phyloP scores from a whole-genome alignment of 2,329 filamentous ascomycete species.

The Exserohilum rostratum region DNA sequence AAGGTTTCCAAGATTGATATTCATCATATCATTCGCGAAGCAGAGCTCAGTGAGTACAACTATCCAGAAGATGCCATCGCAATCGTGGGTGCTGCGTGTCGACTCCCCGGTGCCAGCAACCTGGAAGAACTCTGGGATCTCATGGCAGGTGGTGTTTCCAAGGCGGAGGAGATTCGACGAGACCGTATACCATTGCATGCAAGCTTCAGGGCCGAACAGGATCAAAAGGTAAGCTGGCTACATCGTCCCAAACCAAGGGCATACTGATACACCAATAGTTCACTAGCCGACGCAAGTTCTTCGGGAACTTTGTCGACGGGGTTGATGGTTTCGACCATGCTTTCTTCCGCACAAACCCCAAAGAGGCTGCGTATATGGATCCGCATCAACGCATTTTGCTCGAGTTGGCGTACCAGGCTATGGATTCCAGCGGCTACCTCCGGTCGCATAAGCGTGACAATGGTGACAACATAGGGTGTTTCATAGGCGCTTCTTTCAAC shows the following conservation, averaged over 20 bases:
- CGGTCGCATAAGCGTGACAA: not conserved
- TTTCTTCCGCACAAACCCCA: conserved; percentile 28
- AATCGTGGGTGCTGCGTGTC: conserved; percentile 18
- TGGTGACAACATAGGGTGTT: conserved; percentile 33
- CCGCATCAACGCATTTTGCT: conserved; percentile 32
- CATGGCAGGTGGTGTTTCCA: conserved; percentile 10
- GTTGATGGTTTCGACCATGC: conserved; percentile 37
- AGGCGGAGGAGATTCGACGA: conserved; percentile 10
- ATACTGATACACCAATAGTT: not conserved
- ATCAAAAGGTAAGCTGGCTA: not conserved
- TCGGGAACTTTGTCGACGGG: conserved; percentile 1
- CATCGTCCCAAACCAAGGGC: not conserved
- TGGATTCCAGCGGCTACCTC: conserved; percentile 43
- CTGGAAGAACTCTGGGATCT: conserved; percentile 23
- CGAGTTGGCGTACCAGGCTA: conserved; percentile 38
- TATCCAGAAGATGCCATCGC: conserved; percentile 18
- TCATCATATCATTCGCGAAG: conserved; percentile 7
- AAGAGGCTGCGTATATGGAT: conserved; percentile 30
- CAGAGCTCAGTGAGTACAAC: conserved; percentile 9
- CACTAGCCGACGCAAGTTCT: not conserved
- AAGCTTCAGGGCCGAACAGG: conserved; percentile 12
- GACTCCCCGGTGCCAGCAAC: conserved; percentile 15
- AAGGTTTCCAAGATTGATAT: conserved; percentile 18
- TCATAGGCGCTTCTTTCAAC: conserved; percentile 34
- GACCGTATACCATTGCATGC: conserved; percentile 9